A percentile compares a stretch with the other conserved stretches of the same genome.
These are phyloP conservation scores for Verticillium nonalfalfae DNA, from an alignment of 2,329 filamentous ascomycete genomes.

Conservation along the genomic window DNA sequence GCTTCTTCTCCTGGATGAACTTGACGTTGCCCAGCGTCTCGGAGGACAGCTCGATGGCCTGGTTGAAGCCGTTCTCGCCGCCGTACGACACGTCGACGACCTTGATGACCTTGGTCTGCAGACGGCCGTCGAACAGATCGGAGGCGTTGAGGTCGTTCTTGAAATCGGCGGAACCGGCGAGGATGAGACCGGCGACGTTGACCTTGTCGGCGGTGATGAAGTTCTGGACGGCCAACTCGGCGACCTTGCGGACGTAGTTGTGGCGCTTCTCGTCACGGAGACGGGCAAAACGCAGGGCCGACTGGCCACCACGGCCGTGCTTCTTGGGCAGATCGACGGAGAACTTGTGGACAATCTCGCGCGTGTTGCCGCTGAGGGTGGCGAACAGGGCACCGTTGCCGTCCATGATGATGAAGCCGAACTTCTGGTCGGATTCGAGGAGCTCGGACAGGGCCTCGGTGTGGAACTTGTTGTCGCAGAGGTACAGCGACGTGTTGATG, in stretches of 20 bases:
- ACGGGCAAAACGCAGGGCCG: slow-evolving; percentile 97
- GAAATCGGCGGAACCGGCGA: slow-evolving; percentile 97
- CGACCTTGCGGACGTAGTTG: slow-evolving; percentile 99
- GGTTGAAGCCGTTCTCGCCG: slow-evolving; percentile 99
- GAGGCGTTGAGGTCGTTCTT: slow-evolving; percentile 98
- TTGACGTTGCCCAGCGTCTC: slow-evolving; percentile 99
- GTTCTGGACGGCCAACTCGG: slow-evolving; percentile 96
- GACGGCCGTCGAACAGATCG: slow-evolving; percentile 90
- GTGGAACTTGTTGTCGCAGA: slow-evolving; percentile 99
- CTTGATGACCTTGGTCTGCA: slow-evolving; percentile 96
- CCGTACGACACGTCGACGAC: slow-evolving; percentile 98
- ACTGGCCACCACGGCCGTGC: slow-evolving; percentile 99
- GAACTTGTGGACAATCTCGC: slow-evolving; percentile 96
- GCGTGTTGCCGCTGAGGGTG: slow-evolving; percentile 93
- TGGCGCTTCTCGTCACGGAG: slow-evolving; percentile 98
- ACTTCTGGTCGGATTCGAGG: slow-evolving; percentile 97
- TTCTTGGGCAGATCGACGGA: slow-evolving; percentile 99
- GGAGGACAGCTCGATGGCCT: slow-evolving; percentile 90
- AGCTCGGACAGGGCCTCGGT: slow-evolving; percentile 95
- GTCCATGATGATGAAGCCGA: slow-evolving; percentile 99
- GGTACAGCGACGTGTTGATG: slow-evolving; percentile 98
- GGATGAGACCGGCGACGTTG: slow-evolving; percentile 91
- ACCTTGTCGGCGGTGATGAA: slow-evolving; percentile 98
- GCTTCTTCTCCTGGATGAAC: slow-evolving; percentile 99
- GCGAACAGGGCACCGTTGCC: slow-evolving; percentile 97